Base-by-base conservation (phyloP, 1,284 basidiomycete genomes). In the Lentinula novae-zelandiae region DNA sequence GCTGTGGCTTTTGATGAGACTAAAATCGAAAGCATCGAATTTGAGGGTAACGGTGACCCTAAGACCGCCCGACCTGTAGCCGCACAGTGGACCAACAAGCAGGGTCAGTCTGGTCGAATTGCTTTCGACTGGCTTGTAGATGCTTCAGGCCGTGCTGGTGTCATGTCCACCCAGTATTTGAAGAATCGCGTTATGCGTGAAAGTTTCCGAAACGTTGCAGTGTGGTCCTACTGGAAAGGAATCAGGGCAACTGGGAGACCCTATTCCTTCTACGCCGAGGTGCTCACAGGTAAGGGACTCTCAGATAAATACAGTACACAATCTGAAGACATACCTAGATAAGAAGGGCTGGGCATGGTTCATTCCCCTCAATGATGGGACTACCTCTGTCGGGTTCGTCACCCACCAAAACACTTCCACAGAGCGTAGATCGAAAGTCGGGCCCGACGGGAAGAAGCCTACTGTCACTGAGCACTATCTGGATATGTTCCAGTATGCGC, bases 321-420 rank as follows among this genome's bases (percentile, higher is more conserved):
- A 62, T 67, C 5, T 66, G 60, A 10, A 62, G 60, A 38, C 76
- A 76, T 61, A 68, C 62, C 51, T 15, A 72, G 69, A 20, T 20
- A 54, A 10, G 65, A 71, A 12, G 64, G 85, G 84, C 4, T 86
- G 85, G 85, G 80, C 77, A 7, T 87, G 85, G 82, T 83, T 83
- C 61, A 87, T 87, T 48, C 85, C 85, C 3, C 73, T 87, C 20
- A 77, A 82, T 63, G 76, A 79, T 59, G 44, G 82, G 79, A 17
- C 57, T 1, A 49, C 50, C 34, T 65, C 70, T 46, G 53, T 54
- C 38, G 53, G 53, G 13, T 54, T 54, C 39, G 53, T 54, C 13
- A 54, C 53, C 34, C 53, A 54, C 38, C 53, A 54, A 54, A 54
- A 42, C 53, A 54, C 53, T 27, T 54, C 38, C 39, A 42, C 39